Base-by-base conservation (phyloP, 2,329 filamentous ascomycete genomes). In the Aspergillus pseudonomiae region DNA sequence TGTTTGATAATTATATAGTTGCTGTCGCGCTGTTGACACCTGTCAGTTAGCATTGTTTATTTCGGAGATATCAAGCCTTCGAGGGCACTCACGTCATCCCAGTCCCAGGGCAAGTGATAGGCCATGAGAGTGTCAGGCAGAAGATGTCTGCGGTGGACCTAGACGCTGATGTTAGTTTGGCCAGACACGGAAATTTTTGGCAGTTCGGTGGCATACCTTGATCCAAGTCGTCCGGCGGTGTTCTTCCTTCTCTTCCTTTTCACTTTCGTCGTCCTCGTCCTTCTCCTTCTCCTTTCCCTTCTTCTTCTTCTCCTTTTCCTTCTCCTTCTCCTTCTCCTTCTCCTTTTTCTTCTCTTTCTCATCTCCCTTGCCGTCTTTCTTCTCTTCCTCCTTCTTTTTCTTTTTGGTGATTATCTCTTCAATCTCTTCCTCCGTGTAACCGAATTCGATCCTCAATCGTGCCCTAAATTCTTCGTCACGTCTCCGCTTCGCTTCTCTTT, bases 1-100 rank as follows among this genome's bases (percentile, higher is more conserved):
- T 88, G 84, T 77, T 90, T 91, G 78, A 93, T 90, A 63, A 94
- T 77, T 61, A 93, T 81, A 69, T 87, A 93, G 54, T 90, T 87
- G 21, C 86, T 84, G 71, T 93, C 89, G 57, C 68, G 69, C 80
- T 82, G 58, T 46, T 50, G 46, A 34, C 36, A 53, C 39, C 39
- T 10, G 46, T 54, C 19, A 32, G 61, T 62, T 57, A 54, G 62
- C 48, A 34, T 61, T 45, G 12, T 59, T 54, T 30, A 24, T 24
- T 7, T 41, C 1, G 19, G 14, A 43, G 3, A 53, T 9, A 21
- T 34, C 2, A 26, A 19, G 26, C 6, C 11, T 14, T n/a, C 16
- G n/a, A 56, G 32, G 46, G 32, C 24, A 72, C 79, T 74, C 74
- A 82, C 80, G 46, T 78, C 74, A 64, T 84, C 80, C 73, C 74